Evolutionary conservation across 768 basidiomycete species (phyloP).

Genomic region (Steccherinum ochraceum): DNA sequence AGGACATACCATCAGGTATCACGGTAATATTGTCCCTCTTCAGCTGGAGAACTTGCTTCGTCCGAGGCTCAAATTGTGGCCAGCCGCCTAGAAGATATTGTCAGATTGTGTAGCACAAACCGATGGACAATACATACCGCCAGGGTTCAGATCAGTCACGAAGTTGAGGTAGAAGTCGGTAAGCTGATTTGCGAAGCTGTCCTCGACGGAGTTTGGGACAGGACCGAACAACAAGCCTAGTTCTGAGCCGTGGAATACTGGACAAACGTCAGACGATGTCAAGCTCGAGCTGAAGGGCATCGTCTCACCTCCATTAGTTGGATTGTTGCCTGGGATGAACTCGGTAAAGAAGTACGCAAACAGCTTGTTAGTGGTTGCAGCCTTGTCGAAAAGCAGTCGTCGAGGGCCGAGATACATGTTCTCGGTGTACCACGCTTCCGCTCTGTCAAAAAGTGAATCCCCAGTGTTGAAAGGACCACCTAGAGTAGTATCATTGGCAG

Average conservation of each 20-base stretch:
- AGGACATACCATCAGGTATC: slow-evolving; percentile 41
- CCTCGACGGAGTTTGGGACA: slow-evolving; percentile 35
- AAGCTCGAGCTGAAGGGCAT: background rate
- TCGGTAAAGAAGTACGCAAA: slow-evolving; percentile 53
- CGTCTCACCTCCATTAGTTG: slow-evolving; percentile 38
- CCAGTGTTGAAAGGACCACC: slow-evolving; percentile 54
- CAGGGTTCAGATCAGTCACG: slow-evolving; percentile 48
- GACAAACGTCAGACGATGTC: background rate
- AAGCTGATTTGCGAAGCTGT: slow-evolving; percentile 39
- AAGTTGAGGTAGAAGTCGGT: slow-evolving; percentile 53
- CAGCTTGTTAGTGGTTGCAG: slow-evolving; percentile 38
- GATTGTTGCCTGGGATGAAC: slow-evolving; percentile 49
- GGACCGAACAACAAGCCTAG: slow-evolving; percentile 43
- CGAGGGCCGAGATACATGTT: slow-evolving; percentile 49
- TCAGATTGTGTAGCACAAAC: background rate
- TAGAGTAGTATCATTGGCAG: slow-evolving; percentile 39
- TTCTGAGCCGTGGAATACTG: slow-evolving; percentile 47
- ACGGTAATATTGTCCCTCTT: slow-evolving; percentile 42
- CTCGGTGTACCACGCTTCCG: slow-evolving; percentile 52
- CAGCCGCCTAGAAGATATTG: slow-evolving; percentile 27
- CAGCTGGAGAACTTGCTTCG: slow-evolving; percentile 37
- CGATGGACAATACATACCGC: slow-evolving; percentile 32
- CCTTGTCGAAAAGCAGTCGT: slow-evolving; percentile 44
- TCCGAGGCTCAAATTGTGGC: slow-evolving; percentile 32
- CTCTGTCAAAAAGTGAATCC: slow-evolving; percentile 52